Conservation (phyloP, 1,139 yeast genomes). For the Kodamaea sp. region DNA sequence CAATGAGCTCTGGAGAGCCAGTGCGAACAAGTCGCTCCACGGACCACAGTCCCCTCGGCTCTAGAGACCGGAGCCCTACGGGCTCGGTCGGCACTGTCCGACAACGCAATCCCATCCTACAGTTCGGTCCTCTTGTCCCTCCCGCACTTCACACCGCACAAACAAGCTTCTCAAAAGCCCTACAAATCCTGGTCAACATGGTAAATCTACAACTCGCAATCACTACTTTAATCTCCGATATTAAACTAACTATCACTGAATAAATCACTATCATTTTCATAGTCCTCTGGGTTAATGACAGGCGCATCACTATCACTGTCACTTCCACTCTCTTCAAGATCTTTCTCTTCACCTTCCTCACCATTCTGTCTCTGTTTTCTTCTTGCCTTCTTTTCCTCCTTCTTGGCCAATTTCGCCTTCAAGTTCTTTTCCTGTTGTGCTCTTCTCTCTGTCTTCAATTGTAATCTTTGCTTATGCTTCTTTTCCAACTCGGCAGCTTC, state of each 20-base stretch:
- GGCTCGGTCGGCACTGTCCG: no score
- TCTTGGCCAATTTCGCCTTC: constrained; percentile 68
- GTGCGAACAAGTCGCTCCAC: no score
- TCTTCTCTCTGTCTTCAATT: constrained; percentile 68
- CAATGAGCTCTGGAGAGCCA: no score
- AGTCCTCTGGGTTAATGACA: constrained; percentile 41
- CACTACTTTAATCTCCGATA: constrained; percentile 6
- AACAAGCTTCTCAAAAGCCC: constrained; percentile 27
- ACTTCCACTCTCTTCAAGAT: constrained; percentile 14
- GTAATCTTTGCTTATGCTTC: constrained; percentile 59
- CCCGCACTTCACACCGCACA: constrained; percentile 40
- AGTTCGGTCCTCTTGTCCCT: constrained; percentile 52
- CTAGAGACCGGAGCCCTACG: no score
- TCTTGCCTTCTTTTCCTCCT: constrained; percentile 69
- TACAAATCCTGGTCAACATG: constrained; percentile 26
- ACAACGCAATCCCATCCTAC: constrained; percentile 40
- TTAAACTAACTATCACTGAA: constrained; percentile 34
- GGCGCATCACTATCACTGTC: constrained; percentile 28
- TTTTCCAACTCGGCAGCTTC: constrained; percentile 64
- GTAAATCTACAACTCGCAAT: constrained; percentile 26
- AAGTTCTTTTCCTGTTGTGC: constrained; percentile 78
- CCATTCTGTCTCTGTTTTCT: constrained; percentile 58
- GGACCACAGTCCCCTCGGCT: no score
- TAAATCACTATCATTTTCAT: constrained; percentile 48
- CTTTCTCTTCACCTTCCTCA: constrained; percentile 18